phyloP scores from a whole-genome alignment of 176 grass and related monocot genomes.

The Urochloa ruziziensis region DNA sequence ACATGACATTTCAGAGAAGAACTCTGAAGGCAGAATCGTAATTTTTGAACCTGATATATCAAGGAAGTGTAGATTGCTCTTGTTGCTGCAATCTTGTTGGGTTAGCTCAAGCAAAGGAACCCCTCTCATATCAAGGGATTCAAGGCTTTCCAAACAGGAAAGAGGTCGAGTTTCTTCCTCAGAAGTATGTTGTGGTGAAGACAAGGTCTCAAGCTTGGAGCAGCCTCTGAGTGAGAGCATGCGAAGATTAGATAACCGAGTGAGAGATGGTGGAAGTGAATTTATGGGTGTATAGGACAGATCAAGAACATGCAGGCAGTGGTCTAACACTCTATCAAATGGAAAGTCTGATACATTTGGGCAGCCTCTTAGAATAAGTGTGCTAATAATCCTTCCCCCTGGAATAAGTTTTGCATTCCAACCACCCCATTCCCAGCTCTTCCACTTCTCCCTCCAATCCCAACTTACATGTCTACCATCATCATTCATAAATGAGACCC shows the following conservation, averaged over 20 bases:
- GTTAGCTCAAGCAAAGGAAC: neutral
- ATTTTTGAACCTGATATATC: neutral
- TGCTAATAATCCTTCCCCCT: neutral
- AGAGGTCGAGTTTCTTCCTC: neutral
- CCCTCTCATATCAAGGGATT: neutral
- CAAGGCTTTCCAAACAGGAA: neutral
- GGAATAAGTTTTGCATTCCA: neutral
- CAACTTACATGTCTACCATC: neutral
- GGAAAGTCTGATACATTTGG: neutral
- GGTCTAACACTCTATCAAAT: neutral
- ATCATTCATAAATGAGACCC: constrained; percentile 4
- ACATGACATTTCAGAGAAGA: neutral
- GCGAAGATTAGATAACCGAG: neutral
- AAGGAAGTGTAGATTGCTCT: neutral
- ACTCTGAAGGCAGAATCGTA: neutral
- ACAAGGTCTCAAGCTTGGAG: neutral
- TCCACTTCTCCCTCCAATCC: neutral
- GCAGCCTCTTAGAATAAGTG: neutral
- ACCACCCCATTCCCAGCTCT: too few species aligned
- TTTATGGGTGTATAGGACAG: neutral
- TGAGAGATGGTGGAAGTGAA: neutral
- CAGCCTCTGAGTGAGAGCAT: neutral
- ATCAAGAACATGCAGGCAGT: neutral
- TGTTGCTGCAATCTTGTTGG: neutral
- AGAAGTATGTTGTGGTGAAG: neutral